phyloP scores from a whole-genome alignment of 441 rosid genomes.

The Flueggea neowawraea region DNA sequence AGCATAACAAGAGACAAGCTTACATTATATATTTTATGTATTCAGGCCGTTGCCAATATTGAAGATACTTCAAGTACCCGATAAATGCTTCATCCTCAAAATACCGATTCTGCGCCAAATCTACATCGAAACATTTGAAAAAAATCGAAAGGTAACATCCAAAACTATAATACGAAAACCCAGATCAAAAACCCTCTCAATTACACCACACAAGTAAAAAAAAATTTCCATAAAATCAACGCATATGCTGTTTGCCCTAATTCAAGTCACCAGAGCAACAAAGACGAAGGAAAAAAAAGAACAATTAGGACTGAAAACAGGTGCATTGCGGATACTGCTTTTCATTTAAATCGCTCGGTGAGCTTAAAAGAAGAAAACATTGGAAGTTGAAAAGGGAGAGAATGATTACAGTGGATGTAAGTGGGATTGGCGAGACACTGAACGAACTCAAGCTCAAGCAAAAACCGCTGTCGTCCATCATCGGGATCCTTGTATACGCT shows the following conservation, averaged over 20 bases:
- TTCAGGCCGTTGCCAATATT: conserved; percentile 95
- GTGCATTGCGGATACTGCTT: no score
- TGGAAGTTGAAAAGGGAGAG: conserved; percentile 2
- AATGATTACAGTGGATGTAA: conserved; percentile 78
- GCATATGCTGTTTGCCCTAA: no score
- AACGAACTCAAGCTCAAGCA: conserved; percentile 88
- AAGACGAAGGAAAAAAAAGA: no score
- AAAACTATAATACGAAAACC: conserved; percentile 2
- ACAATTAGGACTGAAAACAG: no score
- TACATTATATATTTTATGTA: conserved; percentile 88
- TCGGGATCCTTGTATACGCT: conserved; percentile 81
- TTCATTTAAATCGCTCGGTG: no score
- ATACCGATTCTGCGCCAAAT: conserved; percentile 98
- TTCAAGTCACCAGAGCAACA: no score
- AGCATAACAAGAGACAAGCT: conserved; percentile 25
- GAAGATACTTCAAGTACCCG: conserved; percentile 94
- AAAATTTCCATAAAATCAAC: no score
- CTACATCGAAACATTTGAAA: conserved; percentile 27
- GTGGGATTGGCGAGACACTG: conserved; percentile 99
- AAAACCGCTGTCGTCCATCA: conserved; percentile 85
- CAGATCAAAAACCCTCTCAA: neutral
- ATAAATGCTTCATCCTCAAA: conserved; percentile 97
- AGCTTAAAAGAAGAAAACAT: no score
- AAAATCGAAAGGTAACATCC: conserved; percentile 1
- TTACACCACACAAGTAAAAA: no score